These are phyloP conservation scores for Pythium biforme DNA, from an alignment of 352 stramenopile genomes.

Conservation along the genomic window DNA sequence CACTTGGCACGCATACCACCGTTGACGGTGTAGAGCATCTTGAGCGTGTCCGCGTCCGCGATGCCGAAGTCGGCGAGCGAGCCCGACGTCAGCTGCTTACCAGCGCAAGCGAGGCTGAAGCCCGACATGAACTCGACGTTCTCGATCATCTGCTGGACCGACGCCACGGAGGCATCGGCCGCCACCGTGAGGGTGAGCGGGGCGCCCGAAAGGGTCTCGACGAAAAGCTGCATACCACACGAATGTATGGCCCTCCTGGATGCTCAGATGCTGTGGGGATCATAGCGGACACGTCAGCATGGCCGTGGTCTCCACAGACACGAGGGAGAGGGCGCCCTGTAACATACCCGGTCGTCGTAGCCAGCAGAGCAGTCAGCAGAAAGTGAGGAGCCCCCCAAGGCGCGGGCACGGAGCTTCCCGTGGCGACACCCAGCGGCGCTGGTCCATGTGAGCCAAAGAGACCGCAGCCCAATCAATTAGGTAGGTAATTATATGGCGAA, in stretches of 20 bases:
- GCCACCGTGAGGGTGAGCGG: constrained; percentile 80
- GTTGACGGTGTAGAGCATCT: constrained; percentile 90
- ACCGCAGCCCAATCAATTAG: constrained; percentile 24
- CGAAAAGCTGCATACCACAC: constrained; percentile 95
- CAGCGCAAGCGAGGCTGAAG: constrained; percentile 90
- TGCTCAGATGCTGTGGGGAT: constrained; percentile 83
- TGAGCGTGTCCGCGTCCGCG: constrained; percentile 90
- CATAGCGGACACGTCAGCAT: not conserved
- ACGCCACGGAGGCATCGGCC: constrained; percentile 88
- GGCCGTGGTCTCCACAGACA: not conserved
- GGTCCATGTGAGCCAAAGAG: not conserved
- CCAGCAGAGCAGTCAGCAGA: constrained; percentile 92
- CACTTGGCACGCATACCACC: constrained; percentile 97
- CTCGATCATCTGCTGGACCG: constrained; percentile 93
- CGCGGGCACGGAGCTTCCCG: too few relatives aligned
- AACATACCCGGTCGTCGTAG: constrained; percentile 75
- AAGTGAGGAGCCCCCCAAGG: constrained; percentile 64
- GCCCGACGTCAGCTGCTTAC: constrained; percentile 73
- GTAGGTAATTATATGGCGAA: not conserved
- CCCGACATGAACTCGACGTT: constrained; percentile 94
- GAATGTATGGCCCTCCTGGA: constrained; percentile 84
- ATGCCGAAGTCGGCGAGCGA: constrained; percentile 92
- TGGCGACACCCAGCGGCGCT: too few relatives aligned
- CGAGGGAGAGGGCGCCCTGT: not conserved
- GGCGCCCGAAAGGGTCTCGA: constrained; percentile 85